Percentiles rank a stretch among this genome's conserved stretches.
Evolutionary conservation across 257 asterid species (phyloP).

Genomic region (Solanum dulcamara): DNA sequence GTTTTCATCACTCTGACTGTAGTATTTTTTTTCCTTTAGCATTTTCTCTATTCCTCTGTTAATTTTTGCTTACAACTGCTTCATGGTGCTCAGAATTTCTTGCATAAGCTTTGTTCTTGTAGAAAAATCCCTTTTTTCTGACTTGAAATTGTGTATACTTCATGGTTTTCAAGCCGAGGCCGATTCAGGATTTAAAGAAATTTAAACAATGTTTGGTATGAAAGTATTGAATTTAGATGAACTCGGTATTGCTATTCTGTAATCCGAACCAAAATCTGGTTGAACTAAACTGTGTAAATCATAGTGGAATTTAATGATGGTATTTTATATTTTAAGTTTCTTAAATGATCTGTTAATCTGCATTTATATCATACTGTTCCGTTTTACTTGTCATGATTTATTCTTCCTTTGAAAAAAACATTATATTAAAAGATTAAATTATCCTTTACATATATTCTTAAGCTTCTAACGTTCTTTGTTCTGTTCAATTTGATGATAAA

Average conservation of each 20-base stretch:
- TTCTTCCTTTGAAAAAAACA: neutral
- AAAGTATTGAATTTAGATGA: neutral
- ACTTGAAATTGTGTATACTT: neutral
- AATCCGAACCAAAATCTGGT: too few species aligned
- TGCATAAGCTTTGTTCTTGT: neutral
- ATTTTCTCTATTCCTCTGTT: too few species aligned
- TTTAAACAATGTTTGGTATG: too few species aligned
- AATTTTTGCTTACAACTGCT: neutral
- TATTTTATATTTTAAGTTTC: neutral
- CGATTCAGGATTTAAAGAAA: neutral
- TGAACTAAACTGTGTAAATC: neutral
- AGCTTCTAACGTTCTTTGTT: neutral
- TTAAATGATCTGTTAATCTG: neutral
- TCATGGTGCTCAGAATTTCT: neutral
- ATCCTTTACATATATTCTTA: neutral
- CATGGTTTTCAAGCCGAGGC: neutral
- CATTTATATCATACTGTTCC: neutral
- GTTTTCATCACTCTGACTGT: neutral
- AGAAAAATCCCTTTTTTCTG: neutral
- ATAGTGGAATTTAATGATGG: neutral
- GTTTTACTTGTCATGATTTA: too few species aligned
- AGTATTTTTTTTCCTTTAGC: neutral
- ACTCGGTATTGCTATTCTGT: neutral
- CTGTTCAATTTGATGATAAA: neutral
- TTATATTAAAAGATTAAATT: neutral